Percentiles rank a stretch among this genome's conserved stretches.
Evolutionary conservation across 2,329 filamentous ascomycete genomes (phyloP).

Genomic region (Sclerotinia nivalis): DNA sequence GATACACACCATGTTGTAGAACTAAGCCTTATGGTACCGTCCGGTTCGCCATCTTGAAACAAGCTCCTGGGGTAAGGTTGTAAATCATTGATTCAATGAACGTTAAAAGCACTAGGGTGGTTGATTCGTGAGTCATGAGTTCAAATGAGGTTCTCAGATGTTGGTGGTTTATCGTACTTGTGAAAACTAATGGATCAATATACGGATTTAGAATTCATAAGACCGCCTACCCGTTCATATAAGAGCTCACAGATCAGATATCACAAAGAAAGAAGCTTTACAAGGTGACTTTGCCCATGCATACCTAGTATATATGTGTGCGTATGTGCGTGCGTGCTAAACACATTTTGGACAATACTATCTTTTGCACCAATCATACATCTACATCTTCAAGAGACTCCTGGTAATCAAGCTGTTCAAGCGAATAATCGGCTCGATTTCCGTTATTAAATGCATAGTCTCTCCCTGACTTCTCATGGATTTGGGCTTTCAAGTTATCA

Average conservation of each 20-base stretch:
- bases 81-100: neutral
- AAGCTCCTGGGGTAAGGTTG: neutral
- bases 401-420: neutral
- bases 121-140: neutral
- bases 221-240: too few relatives aligned
- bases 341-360: too few relatives aligned
- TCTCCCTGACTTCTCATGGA: neutral
- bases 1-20: neutral
- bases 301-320: too few relatives aligned
- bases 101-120: neutral
- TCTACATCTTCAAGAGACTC: neutral
- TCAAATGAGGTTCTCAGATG: neutral
- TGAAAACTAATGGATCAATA: too few relatives aligned
- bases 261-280: too few relatives aligned
- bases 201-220: neutral
- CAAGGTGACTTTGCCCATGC: too few relatives aligned
- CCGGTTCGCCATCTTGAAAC: neutral
- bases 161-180: neutral
- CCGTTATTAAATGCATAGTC: neutral
- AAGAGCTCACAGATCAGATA: too few relatives aligned
- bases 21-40: constrained; percentile 15
- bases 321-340: too few relatives aligned
- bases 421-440: neutral
- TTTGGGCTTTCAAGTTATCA: neutral
- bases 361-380: too few relatives aligned